Conservation (phyloP, 2,329 filamentous ascomycete species). For the Lachnellula subtilissima region DNA sequence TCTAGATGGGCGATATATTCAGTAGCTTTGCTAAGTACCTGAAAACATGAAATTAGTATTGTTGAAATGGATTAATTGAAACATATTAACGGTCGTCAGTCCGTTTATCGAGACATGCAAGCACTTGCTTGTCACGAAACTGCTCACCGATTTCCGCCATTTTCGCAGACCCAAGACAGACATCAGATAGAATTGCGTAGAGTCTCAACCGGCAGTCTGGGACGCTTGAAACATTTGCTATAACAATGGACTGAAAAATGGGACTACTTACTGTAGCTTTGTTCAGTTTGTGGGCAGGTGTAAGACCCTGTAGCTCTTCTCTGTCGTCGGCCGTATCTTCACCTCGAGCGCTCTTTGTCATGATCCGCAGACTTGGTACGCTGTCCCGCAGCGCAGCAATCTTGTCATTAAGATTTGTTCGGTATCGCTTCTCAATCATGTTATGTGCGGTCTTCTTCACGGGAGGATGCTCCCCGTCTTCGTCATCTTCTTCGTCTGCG, state of each 20-base stretch:
- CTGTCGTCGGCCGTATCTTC: slow-evolving; percentile 69
- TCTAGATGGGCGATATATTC: slow-evolving; percentile 94
- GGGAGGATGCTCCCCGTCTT: slow-evolving; percentile 53
- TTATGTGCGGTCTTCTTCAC: slow-evolving; percentile 94
- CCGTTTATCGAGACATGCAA: neutral
- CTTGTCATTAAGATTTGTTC: slow-evolving; percentile 95
- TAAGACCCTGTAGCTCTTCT: slow-evolving; percentile 75
- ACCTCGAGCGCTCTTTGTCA: slow-evolving; percentile 66
- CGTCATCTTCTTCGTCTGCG: slow-evolving; percentile 56
- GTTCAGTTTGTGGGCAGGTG: slow-evolving; percentile 89
- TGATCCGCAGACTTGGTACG: slow-evolving; percentile 82
- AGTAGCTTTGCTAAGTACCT: slow-evolving; percentile 81
- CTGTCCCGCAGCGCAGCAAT: slow-evolving; percentile 89
- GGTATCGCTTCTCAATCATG: slow-evolving; percentile 96
- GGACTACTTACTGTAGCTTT: slow-evolving; percentile 71
- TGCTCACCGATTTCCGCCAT: neutral
- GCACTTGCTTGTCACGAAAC: neutral
- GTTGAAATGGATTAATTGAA: neutral
- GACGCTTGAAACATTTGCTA: neutral
- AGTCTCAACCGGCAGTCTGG: neutral
- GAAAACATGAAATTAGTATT: slow-evolving; percentile 6
- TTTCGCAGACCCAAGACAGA: neutral
- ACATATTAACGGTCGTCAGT: neutral
- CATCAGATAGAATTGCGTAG: neutral
- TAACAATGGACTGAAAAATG: neutral